Base-by-base conservation (phyloP, 208 protist species). In the Blechomonas ayalai region DNA sequence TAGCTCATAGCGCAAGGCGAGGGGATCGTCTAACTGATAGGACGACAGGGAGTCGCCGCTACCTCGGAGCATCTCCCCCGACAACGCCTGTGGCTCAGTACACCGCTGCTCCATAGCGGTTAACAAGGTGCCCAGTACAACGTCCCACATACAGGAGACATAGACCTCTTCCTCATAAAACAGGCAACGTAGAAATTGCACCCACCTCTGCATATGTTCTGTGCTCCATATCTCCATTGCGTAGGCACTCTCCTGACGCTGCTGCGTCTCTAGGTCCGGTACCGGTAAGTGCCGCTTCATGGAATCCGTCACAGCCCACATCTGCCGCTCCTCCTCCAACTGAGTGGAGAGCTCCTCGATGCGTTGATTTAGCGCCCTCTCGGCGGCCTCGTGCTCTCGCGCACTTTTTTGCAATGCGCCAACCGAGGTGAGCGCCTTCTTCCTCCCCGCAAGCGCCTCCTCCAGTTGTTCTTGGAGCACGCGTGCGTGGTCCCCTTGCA, bases 1-100 rank as follows among this genome's bases (percentile, higher is more conserved):
- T 31, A 72, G 53, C 38, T 80, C 62, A 34, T 72, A 50, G 3
- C 28, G 36, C 22, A 73, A 32, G 16, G 51, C 64, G 34, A 63
- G 52, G 15, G 70, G 63, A 23, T 69, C 52, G 27, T 72, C 34
- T 6, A 59, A 15, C 23, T 51, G 20, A 7, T 50, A 28, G 4
- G n/a, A n/a, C 20, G 6, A 28, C 13, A 5, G 20, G 16, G 10
- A 16, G 29, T 5, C 44, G 29, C 4, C 42, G n/a, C n/a, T n/a
- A n/a, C 5, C 4, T 4, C 16, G 10, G 13, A 9, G 12, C 39
- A 24, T 20, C 16, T 7, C 15, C 16, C 7, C 13, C 39, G 29
- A 8, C 39, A 4, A 6, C 19, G 6, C 19, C 22, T 24, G 5
- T 10, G 23, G 39, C 39, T 12, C 8, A 6, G 4, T 4, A 22